These are phyloP conservation scores for Leccinum colubrinum DNA, from an alignment of 1,284 basidiomycete genomes.

Conservation along the genomic window DNA sequence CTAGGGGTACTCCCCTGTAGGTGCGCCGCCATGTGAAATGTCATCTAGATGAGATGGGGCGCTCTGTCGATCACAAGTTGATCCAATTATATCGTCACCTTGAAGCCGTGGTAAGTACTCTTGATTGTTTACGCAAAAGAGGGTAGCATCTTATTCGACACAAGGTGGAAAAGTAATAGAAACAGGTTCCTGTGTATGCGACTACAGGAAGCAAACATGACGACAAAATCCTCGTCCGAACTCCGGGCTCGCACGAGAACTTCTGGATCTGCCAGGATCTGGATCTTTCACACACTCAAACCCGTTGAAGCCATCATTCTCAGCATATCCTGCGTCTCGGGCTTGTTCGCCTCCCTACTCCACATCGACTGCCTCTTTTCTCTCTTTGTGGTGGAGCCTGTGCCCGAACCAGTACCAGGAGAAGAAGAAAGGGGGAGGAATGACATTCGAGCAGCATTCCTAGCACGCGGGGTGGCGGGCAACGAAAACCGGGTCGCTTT, in stretches of 20 bases:
- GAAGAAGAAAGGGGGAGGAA: background rate
- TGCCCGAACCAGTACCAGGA: background rate
- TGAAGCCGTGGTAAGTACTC: background rate
- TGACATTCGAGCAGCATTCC: background rate
- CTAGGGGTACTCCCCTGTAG: too few species aligned
- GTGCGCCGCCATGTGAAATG: too few species aligned
- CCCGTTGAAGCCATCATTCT: conserved; percentile 6
- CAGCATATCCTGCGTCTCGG: conserved; percentile 25
- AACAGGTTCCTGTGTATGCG: background rate
- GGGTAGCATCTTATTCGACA: background rate
- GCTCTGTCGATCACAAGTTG: background rate
- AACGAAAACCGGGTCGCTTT: conserved; percentile 18
- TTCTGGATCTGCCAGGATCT: background rate
- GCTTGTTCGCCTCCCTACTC: conserved; percentile 17
- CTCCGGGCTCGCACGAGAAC: background rate
- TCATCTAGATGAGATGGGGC: background rate
- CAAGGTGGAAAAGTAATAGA: background rate
- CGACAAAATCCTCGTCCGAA: background rate
- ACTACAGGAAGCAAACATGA: background rate
- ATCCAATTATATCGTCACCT: background rate
- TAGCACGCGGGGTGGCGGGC: conserved; percentile 1
- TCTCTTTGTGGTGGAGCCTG: background rate
- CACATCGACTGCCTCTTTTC: conserved; percentile 14
- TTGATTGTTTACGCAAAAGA: background rate
- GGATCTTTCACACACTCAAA: background rate